Conservation (phyloP, 208 protist genomes). For the Angomonas ambiguus region DNA sequence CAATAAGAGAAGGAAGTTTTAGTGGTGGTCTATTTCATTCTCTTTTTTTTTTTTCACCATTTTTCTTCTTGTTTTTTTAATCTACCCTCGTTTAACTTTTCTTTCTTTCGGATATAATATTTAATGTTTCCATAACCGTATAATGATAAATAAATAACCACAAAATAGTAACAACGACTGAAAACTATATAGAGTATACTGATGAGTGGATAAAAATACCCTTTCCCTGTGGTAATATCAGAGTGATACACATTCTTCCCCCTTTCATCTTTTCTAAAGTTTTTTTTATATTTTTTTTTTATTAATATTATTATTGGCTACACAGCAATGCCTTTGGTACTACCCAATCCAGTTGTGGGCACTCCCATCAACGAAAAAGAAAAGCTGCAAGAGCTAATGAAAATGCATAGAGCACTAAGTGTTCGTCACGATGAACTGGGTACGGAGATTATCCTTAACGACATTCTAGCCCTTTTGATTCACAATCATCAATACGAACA, state of each 20-base stretch:
- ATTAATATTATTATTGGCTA: not conserved
- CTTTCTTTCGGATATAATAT: slow-evolving; percentile 1
- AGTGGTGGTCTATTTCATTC: not conserved
- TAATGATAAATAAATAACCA: not conserved
- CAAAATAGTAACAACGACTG: not conserved
- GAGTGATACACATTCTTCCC: too few relatives aligned
- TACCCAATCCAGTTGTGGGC: slow-evolving; percentile 7
- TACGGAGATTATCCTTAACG: slow-evolving; percentile 80
- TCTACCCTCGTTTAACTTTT: not conserved
- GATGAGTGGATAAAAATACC: too few relatives aligned
- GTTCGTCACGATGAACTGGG: slow-evolving; percentile 88
- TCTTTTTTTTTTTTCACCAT: not conserved
- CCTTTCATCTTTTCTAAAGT: not conserved
- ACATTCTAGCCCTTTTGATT: slow-evolving; percentile 79
- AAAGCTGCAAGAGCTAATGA: slow-evolving; percentile 69
- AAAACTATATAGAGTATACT: not conserved
- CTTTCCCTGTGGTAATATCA: too few relatives aligned
- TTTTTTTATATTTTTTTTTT: not conserved
- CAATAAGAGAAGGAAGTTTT: not conserved
- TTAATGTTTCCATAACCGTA: not conserved
- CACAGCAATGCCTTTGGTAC: slow-evolving; percentile 14
- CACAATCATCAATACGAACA: slow-evolving; percentile 72
- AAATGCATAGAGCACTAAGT: slow-evolving; percentile 73
- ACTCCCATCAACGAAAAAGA: slow-evolving; percentile 20
- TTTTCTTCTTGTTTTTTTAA: not conserved